These are phyloP conservation scores for Eucalyptus melliodora DNA, from an alignment of 345 rosid species.

Conservation along the genomic window DNA sequence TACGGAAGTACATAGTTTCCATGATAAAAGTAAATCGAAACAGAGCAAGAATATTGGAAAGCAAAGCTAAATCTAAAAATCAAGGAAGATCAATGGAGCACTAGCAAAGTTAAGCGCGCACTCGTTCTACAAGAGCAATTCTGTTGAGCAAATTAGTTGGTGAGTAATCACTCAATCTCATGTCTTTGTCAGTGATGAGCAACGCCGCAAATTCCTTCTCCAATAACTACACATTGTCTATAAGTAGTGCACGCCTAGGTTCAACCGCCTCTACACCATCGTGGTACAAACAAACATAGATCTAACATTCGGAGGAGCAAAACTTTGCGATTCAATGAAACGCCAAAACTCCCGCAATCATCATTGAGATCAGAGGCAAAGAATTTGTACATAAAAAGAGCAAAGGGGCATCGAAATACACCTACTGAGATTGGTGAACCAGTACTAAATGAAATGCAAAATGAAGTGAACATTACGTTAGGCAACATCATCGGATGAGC, in stretches of 20 bases:
- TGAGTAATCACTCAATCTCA: too few relatives aligned
- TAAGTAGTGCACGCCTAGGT: rapidly evolving
- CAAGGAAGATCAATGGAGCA: too few relatives aligned
- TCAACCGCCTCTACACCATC: too few relatives aligned
- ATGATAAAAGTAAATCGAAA: too few relatives aligned
- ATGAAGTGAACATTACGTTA: not conserved
- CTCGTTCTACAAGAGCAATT: too few relatives aligned
- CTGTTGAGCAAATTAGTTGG: too few relatives aligned
- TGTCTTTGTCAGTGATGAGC: too few relatives aligned
- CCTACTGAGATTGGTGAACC: not conserved
- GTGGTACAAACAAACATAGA: rapidly evolving
- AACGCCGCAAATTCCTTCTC: rapidly evolving
- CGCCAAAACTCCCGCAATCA: rapidly evolving
- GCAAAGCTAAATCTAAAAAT: too few relatives aligned
- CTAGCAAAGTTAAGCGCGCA: too few relatives aligned
- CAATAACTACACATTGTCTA: too few relatives aligned
- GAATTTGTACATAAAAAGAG: too few relatives aligned
- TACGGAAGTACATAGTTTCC: too few relatives aligned
- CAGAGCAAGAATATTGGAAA: rapidly evolving
- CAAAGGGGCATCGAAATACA: not conserved
- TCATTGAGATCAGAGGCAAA: rapidly evolving
- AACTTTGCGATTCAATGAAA: rapidly evolving
- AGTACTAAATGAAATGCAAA: not conserved
- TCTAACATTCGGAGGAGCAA: rapidly evolving
- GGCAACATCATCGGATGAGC: not conserved